Evolutionary conservation across 345 rosid species (phyloP).

Genomic region (Corchorus capsularis): DNA sequence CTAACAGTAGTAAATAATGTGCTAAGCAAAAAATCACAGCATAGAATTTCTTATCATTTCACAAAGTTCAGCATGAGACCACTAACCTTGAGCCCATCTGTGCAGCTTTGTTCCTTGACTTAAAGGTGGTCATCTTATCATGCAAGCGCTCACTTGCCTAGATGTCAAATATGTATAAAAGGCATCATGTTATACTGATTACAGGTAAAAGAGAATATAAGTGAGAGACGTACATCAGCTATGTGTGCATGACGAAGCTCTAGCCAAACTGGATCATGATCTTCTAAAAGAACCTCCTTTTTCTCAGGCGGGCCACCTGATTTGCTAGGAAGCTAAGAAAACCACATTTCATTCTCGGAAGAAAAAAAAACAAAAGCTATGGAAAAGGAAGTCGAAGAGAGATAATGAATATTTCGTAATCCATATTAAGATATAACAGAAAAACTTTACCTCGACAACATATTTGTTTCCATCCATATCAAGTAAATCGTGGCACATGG

Average conservation of each 20-base stretch:
- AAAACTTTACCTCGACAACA: slow-evolving; percentile 56
- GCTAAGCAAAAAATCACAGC: not conserved
- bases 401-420: no score
- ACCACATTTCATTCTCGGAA: slow-evolving; percentile 12
- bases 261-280: slow-evolving; percentile 87
- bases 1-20: not conserved
- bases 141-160: slow-evolving; percentile 95
- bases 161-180: slow-evolving; percentile 23
- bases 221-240: slow-evolving; percentile 69
- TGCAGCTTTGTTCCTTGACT: slow-evolving; percentile 91
- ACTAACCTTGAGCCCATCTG: slow-evolving; percentile 61
- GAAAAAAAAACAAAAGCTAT: not conserved
- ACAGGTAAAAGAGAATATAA: slow-evolving; percentile 22
- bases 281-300: slow-evolving; percentile 82
- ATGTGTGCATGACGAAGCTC: slow-evolving; percentile 93
- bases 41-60: not conserved
- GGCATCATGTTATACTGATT: slow-evolving; percentile 15
- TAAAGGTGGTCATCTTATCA: slow-evolving; percentile 80
- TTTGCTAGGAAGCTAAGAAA: slow-evolving; percentile 74
- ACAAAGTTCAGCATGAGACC: slow-evolving; percentile 13
- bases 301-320: slow-evolving; percentile 65
- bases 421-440: not conserved
- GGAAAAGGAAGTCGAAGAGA: not conserved
- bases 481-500: slow-evolving; percentile 96
- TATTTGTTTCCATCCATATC: slow-evolving; percentile 89